Percentiles rank a stretch among this genome's conserved stretches.
phyloP scores from a whole-genome alignment of 441 rosid genomes.

The Pelargonium fulgidum region DNA sequence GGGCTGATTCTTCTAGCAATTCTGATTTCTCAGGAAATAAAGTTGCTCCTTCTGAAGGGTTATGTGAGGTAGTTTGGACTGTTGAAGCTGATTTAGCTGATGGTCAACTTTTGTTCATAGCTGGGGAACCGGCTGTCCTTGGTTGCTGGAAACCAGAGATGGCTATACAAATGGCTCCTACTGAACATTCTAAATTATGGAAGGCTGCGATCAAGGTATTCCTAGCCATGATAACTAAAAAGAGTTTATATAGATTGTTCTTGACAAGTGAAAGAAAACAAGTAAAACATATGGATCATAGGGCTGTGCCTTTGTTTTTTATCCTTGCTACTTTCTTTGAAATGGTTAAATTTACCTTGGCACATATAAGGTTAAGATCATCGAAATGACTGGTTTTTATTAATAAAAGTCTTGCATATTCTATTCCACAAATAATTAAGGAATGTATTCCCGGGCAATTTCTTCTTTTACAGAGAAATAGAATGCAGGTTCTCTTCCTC shows the following conservation, averaged over 20 bases:
- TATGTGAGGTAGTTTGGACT: conserved; percentile 64
- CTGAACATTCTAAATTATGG: conserved; percentile 55
- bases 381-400: background rate
- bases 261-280: background rate
- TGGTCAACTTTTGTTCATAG: conserved; percentile 53
- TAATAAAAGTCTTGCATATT: background rate
- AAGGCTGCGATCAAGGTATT: conserved; percentile 69
- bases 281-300: conserved; percentile 6
- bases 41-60: conserved; percentile 32
- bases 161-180: conserved; percentile 63
- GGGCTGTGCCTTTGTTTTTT: conserved; percentile 4
- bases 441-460: background rate
- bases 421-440: background rate
- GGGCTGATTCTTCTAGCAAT: conserved; percentile 24
- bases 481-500: background rate
- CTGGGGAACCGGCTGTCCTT: conserved; percentile 66
- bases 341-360: background rate
- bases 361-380: conserved; percentile 5
- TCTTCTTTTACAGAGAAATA: background rate
- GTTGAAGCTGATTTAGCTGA: conserved; percentile 69
- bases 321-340: background rate
- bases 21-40: conserved; percentile 49
- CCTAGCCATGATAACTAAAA: conserved; percentile 10
- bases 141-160: conserved; percentile 80
- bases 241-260: conserved; percentile 1